These are phyloP conservation scores for Puccinia novopanici DNA, from an alignment of 1,284 basidiomycete species.

Conservation along the genomic window DNA sequence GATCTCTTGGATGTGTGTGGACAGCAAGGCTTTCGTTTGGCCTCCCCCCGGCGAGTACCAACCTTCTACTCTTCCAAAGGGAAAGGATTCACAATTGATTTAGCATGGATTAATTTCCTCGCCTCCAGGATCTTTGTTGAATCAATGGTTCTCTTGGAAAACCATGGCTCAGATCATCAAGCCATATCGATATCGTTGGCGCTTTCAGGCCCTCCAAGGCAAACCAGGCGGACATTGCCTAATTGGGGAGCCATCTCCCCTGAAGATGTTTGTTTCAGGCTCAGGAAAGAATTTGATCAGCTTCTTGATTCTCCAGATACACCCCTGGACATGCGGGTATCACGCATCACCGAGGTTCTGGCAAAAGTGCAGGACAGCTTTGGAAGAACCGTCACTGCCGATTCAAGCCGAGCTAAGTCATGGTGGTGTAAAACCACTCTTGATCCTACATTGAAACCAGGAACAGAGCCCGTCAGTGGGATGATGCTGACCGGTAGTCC, in stretches of 20 bases:
- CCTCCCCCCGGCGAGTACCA: not conserved
- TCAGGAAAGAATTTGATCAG: not conserved
- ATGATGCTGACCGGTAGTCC: not conserved
- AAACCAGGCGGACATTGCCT: not conserved
- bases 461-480: not conserved
- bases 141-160: not conserved
- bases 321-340: not conserved
- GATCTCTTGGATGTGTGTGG: not conserved
- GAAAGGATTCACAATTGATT: too few species aligned
- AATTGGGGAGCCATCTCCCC: not conserved
- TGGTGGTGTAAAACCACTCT: too few species aligned
- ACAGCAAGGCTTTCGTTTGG: not conserved
- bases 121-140: not conserved
- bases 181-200: not conserved
- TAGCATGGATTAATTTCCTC: not conserved
- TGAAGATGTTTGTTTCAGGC: too few species aligned
- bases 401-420: not conserved
- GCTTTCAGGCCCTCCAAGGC: not conserved
- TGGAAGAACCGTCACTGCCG: not conserved
- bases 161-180: slow-evolving; percentile 5
- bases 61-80: not conserved
- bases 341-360: not conserved
- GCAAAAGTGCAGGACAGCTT: not conserved
- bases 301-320: not conserved
- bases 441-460: not conserved